A percentile compares a stretch with the other conserved stretches of the same genome.
Conservation (phyloP, 2,329 filamentous ascomycete species). For the Apiospora rasikravindrae region DNA sequence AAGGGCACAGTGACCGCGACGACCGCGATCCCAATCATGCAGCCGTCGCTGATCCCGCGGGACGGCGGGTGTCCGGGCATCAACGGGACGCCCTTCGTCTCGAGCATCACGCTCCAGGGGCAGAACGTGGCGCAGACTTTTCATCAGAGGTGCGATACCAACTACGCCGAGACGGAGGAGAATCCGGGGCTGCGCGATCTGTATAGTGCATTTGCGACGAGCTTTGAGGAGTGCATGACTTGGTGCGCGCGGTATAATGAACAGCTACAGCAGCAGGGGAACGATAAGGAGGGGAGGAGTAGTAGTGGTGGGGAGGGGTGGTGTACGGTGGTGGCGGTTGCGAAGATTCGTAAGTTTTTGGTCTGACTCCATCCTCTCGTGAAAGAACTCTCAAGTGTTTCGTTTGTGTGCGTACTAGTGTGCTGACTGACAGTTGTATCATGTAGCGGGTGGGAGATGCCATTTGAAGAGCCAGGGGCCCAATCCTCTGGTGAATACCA, state of each 20-base stretch:
- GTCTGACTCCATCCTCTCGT: neutral
- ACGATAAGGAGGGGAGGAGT: neutral
- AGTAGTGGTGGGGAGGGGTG: neutral
- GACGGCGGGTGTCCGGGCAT: slow-evolving; percentile 26
- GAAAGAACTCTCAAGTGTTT: neutral
- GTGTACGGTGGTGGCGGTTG: neutral
- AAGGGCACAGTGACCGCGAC: neutral
- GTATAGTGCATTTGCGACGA: slow-evolving; percentile 34
- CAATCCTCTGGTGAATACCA: neutral
- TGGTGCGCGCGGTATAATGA: slow-evolving; percentile 35
- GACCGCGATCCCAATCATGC: neutral
- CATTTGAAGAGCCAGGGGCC: neutral
- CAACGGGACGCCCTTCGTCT: slow-evolving; percentile 28
- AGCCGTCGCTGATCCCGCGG: neutral
- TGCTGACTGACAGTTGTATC: neutral
- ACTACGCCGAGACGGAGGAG: slow-evolving; percentile 26
- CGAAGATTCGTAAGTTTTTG: neutral
- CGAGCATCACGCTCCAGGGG: slow-evolving; percentile 31
- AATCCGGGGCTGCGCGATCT: slow-evolving; percentile 30
- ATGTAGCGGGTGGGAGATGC: neutral
- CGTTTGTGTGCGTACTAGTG: neutral
- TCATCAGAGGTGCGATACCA: slow-evolving; percentile 33
- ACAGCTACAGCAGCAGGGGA: neutral
- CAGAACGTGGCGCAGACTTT: slow-evolving; percentile 29
- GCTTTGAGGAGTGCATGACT: slow-evolving; percentile 34